phyloP scores from a whole-genome alignment of 495 filamentous ascomycete genomes.

The Penicillium egyptiacum region DNA sequence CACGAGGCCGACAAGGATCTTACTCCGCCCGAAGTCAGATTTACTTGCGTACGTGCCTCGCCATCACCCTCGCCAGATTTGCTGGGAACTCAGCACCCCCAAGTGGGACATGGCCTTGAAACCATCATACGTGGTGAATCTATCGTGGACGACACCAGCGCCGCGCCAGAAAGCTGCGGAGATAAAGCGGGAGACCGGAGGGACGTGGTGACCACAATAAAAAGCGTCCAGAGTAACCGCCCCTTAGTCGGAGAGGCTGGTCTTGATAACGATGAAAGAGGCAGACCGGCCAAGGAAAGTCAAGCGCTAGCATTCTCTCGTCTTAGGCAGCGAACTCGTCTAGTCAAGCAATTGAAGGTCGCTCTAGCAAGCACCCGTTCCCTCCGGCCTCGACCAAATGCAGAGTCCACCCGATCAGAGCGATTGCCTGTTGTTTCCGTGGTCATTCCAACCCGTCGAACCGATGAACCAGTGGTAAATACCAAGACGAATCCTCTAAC shows the following conservation, averaged over 20 bases:
- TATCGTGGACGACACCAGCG: background rate
- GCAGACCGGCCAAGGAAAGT: background rate
- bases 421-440: conserved; percentile 12
- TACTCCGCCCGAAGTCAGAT: conserved; percentile 5
- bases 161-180: background rate
- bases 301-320: background rate
- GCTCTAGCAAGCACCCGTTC: background rate
- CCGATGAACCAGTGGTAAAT: conserved; percentile 2
- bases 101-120: background rate
- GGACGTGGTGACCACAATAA: background rate
- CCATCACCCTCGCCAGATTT: conserved; percentile 4
- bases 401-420: background rate
- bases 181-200: background rate
- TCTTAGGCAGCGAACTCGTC: background rate
- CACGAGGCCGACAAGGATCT: conserved; percentile 4
- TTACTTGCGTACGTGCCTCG: background rate
- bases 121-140: background rate
- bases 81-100: no score
- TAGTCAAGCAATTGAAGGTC: background rate
- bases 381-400: conserved; percentile 1
- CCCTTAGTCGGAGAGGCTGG: background rate
- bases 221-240: background rate
- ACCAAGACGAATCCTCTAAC: conserved; percentile 10
- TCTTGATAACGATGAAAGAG: background rate
- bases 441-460: conserved; percentile 9